phyloP scores from a whole-genome alignment of 2,329 filamentous ascomycete species.

The Diaporthe helianthi region DNA sequence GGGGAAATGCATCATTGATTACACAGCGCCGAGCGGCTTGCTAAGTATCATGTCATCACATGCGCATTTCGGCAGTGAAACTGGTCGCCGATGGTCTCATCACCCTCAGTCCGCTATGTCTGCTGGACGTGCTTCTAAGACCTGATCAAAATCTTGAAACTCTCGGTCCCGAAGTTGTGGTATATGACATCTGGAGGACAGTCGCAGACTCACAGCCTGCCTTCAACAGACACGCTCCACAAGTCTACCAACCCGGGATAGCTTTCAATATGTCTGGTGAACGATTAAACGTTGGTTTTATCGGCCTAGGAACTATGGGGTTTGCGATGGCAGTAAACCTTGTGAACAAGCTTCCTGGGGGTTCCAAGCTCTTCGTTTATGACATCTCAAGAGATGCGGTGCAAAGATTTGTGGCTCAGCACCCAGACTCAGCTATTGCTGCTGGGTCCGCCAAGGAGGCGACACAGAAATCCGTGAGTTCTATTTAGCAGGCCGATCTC shows the following conservation, averaged over 20 bases:
- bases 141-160: background rate
- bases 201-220: slow-evolving; percentile 39
- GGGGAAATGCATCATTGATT: slow-evolving; percentile 20
- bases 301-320: slow-evolving; percentile 57
- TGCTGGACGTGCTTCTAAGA: background rate
- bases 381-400: slow-evolving; percentile 66
- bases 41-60: slow-evolving; percentile 23
- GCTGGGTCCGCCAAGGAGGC: slow-evolving; percentile 64
- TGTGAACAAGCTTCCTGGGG: slow-evolving; percentile 65
- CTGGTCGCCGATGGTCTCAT: slow-evolving; percentile 13
- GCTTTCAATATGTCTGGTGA: slow-evolving; percentile 5
- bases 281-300: slow-evolving; percentile 50
- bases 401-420: slow-evolving; percentile 61
- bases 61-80: slow-evolving; percentile 28
- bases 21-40: background rate
- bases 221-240: slow-evolving; percentile 40
- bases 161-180: no score
- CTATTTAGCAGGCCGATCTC: slow-evolving; percentile 11
- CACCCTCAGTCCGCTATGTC: background rate
- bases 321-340: slow-evolving; percentile 75
- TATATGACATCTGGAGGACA: no score
- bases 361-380: slow-evolving; percentile 64
- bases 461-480: slow-evolving; percentile 68
- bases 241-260: background rate
- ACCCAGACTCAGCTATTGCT: slow-evolving; percentile 46